Base-by-base conservation (phyloP, 768 basidiomycete genomes). In the Tulasnella calospora region DNA sequence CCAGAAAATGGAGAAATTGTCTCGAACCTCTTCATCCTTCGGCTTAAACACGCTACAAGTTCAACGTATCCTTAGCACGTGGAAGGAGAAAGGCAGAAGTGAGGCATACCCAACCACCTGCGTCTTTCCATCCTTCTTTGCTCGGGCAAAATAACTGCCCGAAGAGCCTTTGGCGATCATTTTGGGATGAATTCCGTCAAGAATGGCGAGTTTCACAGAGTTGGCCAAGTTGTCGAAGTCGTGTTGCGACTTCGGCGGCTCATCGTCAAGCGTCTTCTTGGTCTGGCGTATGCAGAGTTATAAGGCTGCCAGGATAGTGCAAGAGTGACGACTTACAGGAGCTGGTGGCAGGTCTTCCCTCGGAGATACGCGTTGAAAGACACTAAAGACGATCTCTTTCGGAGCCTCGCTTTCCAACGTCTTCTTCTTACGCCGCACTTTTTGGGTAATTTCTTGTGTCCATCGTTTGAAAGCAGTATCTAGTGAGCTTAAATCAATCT, bases 131-230 rank as follows among this genome's bases (percentile, higher is more conserved):
- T 93, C 92, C n/a, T 87, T 85, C 84, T 92, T 94, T 0, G 91
- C 89, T 78, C 93, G 89, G n/a, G 93, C 94, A 84, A 96, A 96
- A 84, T 97, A 97, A 70, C 93, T 94, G 0, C 95, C 95, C 7
- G 92, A 94, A 2, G 93, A 94, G 15, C 95, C 95, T 82, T 95
- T 95, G 6, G 89, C 84, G 73, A 96, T 96, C 90, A 96, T 93
- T 83, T 95, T 94, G 13, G 95, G 95, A 81, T 96, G 94, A 61
- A 94, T 88, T 17, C 94, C 94, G 33, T 91, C 92, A 8, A 85
- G 79, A 80, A 96, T 92, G 19, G 93, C 92, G 78, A 84, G 87
- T 82, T 88, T 89, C 21, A 94, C 90, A 40, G 89, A 89, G 81
- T 90, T 87, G 21, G 89, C 89, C 21, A 91, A 84, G 84, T 94